phyloP scores from a whole-genome alignment of 1,284 basidiomycete genomes.

The Tylopilus sp. region DNA sequence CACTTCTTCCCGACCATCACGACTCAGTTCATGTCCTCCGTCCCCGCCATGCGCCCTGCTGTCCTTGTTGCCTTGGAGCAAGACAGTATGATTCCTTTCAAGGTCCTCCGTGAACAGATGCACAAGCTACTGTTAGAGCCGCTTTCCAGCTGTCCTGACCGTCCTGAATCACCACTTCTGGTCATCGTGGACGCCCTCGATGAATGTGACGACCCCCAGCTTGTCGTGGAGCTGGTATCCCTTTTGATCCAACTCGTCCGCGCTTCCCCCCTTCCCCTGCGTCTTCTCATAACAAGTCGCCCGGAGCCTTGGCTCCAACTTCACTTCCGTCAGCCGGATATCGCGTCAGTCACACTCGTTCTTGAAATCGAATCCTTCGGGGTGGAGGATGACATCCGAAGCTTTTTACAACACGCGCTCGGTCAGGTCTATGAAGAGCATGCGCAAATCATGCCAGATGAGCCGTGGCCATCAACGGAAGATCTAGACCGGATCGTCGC shows the following conservation, averaged over 20 bases:
- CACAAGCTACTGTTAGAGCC: slow-evolving; percentile 23
- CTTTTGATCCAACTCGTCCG: slow-evolving; percentile 19
- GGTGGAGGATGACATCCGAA: slow-evolving; percentile 30
- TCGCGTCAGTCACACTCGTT: slow-evolving; percentile 9
- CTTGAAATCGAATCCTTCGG: slow-evolving; percentile 29
- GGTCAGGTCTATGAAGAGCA: slow-evolving; percentile 17
- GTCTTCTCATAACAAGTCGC: slow-evolving; percentile 28
- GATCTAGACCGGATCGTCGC: slow-evolving; percentile 26
- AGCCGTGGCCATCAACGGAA: slow-evolving; percentile 26
- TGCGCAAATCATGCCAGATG: slow-evolving; percentile 9
- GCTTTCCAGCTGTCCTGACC: slow-evolving; percentile 13
- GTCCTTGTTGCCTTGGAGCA: slow-evolving; percentile 21
- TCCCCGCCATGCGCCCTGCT: slow-evolving; percentile 16
- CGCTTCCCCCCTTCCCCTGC: slow-evolving; percentile 18
- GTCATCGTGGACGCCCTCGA: slow-evolving; percentile 36
- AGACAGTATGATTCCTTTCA: slow-evolving; percentile 30
- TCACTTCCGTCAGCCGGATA: slow-evolving; percentile 11
- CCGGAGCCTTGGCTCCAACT: slow-evolving; percentile 28
- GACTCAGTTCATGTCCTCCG: slow-evolving; percentile 17
- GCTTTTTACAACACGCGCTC: slow-evolving; percentile 20
- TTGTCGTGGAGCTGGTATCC: slow-evolving; percentile 24
- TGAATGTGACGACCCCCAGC: slow-evolving; percentile 31
- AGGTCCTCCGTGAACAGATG: slow-evolving; percentile 36
- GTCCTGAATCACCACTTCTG: slow-evolving; percentile 6
- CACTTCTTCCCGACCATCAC: slow-evolving; percentile 28